Evolutionary conservation across 352 stramenopile species (phyloP).

Genomic region (Globisporangium orthogonon): DNA sequence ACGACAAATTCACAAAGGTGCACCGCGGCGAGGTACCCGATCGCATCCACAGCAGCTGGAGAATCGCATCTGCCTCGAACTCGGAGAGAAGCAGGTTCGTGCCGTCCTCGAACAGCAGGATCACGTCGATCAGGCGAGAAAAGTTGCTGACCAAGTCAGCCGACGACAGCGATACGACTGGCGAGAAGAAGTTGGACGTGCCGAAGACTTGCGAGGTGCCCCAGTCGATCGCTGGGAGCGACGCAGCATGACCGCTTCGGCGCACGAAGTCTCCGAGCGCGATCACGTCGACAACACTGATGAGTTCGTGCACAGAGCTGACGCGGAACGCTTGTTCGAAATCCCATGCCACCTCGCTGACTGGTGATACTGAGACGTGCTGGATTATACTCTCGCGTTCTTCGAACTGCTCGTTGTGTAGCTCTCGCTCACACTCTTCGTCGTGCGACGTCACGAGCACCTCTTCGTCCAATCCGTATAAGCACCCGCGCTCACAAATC

Average conservation of each 20-base stretch:
- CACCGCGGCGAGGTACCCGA: neutral
- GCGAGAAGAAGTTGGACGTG: conserved; percentile 44
- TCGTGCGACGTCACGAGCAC: conserved; percentile 31
- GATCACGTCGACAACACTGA: neutral
- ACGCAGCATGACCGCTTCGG: neutral
- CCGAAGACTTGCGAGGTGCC: conserved; percentile 18
- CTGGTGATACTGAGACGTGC: conserved; percentile 4
- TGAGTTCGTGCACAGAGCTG: conserved; percentile 4
- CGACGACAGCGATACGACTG: neutral
- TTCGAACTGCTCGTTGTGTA: conserved; percentile 47
- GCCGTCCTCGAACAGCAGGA: conserved; percentile 35
- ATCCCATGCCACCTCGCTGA: conserved; percentile 21
- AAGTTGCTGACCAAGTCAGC: conserved; percentile 15
- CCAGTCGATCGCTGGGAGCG: conserved; percentile 23
- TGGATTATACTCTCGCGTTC: conserved; percentile 25
- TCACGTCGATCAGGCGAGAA: conserved; percentile 25
- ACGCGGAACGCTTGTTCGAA: conserved; percentile 11
- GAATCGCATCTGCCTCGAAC: conserved; percentile 8
- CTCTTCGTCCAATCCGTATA: conserved; percentile 32
- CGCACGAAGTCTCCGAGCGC: conserved; percentile 4
- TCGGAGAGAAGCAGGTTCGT: conserved; percentile 8
- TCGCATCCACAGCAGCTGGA: conserved; percentile 1
- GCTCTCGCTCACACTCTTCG: conserved; percentile 50
- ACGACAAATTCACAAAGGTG: conserved; percentile 1
- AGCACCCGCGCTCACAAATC: conserved; percentile 12